These are phyloP conservation scores for Uronychia setigera DNA, from an alignment of 73 alveolate species.

Conservation along the genomic window DNA sequence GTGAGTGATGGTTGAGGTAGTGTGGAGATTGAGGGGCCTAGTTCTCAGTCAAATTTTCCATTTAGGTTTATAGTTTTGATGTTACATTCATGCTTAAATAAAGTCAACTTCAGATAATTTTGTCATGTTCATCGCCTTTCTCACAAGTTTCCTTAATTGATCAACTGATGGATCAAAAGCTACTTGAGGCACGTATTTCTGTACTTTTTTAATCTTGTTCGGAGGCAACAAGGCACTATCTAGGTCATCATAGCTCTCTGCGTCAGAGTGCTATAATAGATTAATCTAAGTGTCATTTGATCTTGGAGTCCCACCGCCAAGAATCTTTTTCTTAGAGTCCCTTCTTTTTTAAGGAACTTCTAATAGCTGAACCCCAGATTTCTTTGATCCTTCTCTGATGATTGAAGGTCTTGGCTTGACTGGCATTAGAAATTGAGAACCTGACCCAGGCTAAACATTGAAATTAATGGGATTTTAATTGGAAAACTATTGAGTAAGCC, in stretches of 20 bases:
- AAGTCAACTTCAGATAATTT: neutral
- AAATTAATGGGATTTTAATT: too few species aligned
- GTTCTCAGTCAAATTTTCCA: too few species aligned
- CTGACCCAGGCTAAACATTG: too few species aligned
- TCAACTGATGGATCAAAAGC: neutral
- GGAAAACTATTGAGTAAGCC: too few species aligned
- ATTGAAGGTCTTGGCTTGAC: too few species aligned
- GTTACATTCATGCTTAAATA: too few species aligned
- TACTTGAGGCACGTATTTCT: neutral
- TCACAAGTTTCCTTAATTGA: neutral
- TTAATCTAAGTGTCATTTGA: neutral
- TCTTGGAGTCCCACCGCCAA: too few species aligned
- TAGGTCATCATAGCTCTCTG: neutral
- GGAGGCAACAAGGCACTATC: too few species aligned
- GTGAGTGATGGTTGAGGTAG: slow-evolving; percentile 4
- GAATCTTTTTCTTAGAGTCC: too few species aligned
- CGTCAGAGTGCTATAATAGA: neutral
- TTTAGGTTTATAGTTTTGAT: too few species aligned
- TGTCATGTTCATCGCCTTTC: neutral
- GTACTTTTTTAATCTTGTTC: neutral
- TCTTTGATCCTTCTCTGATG: too few species aligned
- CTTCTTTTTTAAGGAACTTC: neutral
- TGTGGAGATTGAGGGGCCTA: neutral
- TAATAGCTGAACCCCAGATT: neutral
- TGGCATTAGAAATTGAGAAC: too few species aligned